phyloP scores from a whole-genome alignment of 2,329 filamentous ascomycete species.

The Chaetomiaceae sp. region DNA sequence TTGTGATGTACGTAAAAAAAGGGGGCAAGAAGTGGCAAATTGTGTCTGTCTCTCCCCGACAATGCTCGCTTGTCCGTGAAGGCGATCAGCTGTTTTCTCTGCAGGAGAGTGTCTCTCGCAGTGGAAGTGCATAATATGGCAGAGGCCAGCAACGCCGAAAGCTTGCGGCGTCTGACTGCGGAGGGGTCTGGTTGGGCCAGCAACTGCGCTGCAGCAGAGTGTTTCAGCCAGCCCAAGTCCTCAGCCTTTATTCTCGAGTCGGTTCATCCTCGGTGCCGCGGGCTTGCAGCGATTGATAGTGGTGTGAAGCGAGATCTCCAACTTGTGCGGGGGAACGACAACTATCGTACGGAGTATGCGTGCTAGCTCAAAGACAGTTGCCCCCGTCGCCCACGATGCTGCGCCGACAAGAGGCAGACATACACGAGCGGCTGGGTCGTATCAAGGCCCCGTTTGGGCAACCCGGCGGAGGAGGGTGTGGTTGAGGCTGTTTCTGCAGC shows the following conservation, averaged over 20 bases:
- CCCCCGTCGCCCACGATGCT: too few relatives aligned
- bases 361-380: too few relatives aligned
- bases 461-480: constrained; percentile 3
- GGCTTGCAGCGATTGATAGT: too few relatives aligned
- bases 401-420: too few relatives aligned
- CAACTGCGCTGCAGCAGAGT: not conserved
- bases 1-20: too few relatives aligned
- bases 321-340: too few relatives aligned
- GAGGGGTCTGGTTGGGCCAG: not conserved
- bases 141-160: not conserved
- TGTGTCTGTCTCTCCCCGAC: not conserved
- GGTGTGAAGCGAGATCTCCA: too few relatives aligned
- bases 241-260: not conserved
- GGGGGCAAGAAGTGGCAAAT: too few relatives aligned
- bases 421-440: constrained; percentile 6
- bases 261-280: not conserved
- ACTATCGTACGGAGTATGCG: too few relatives aligned
- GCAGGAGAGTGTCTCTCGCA: not conserved
- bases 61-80: not conserved
- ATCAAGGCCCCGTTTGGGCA: constrained; percentile 7
- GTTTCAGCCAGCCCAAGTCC: not conserved
- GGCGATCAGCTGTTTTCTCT: not conserved
- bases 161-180: not conserved
- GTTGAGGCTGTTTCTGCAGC: not conserved
- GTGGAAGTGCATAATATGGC: not conserved